Evolutionary conservation across 176 grass and related monocot genomes (phyloP).

Genomic region (Thinopyrum elongatum): DNA sequence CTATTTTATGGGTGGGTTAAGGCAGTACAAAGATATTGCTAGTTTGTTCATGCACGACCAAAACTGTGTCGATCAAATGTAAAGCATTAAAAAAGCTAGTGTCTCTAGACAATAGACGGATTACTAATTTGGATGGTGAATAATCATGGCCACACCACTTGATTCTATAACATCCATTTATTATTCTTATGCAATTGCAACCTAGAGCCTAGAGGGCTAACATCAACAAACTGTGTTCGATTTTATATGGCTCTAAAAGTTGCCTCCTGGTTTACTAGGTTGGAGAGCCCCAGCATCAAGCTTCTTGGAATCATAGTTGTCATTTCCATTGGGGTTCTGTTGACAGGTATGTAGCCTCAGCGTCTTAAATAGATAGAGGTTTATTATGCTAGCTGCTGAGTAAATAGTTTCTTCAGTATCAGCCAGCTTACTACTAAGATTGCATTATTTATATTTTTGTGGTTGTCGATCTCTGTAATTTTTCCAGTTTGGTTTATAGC

Average conservation of each 20-base stretch:
- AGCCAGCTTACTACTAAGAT: not conserved
- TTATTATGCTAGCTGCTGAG: conserved; percentile 3
- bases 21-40: not conserved
- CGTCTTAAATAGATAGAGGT: not conserved
- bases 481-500: not conserved
- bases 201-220: not conserved
- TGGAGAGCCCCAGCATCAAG: conserved; percentile 93
- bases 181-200: conserved; percentile 14
- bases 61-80: not conserved
- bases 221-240: not conserved
- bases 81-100: not conserved
- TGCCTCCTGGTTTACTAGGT: conserved; percentile 52
- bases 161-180: conserved; percentile 1
- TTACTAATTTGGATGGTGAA: not conserved
- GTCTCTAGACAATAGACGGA: not conserved
- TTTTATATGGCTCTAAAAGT: conserved; percentile 21
- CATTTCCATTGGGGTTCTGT: conserved; percentile 87
- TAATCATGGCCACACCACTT: not conserved
- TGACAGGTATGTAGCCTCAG: conserved; percentile 64
- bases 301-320: conserved; percentile 94
- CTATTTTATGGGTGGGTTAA: not conserved
- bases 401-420: conserved; percentile 11
- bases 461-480: not conserved
- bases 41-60: not conserved
- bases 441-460: not conserved